phyloP scores from a whole-genome alignment of 768 basidiomycete genomes.

The Mycena albidolilacea region DNA sequence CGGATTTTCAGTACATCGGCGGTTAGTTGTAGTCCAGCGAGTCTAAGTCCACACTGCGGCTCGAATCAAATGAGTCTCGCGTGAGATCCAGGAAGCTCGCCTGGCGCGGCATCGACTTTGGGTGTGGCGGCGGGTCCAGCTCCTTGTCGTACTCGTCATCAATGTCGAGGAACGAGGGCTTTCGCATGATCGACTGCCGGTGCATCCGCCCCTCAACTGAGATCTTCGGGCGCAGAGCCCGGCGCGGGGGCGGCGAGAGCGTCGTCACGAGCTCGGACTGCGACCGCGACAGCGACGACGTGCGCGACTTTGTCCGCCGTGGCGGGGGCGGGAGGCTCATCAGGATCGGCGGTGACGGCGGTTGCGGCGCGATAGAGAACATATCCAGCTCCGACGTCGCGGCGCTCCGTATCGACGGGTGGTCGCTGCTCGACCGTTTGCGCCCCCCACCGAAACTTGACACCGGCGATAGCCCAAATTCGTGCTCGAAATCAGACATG shows the following conservation, averaged over 20 bases:
- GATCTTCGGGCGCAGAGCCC: conserved; percentile 49
- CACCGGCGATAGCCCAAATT: conserved; percentile 48
- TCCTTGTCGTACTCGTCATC: conserved; percentile 61
- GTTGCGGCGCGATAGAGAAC: conserved; percentile 33
- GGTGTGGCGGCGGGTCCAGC: conserved; percentile 39
- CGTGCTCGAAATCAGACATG: conserved; percentile 50
- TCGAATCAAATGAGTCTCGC: conserved; percentile 50
- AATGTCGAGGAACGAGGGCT: conserved; percentile 83
- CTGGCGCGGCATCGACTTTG: conserved; percentile 40
- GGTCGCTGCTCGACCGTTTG: conserved; percentile 37
- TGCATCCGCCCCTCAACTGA: conserved; percentile 58
- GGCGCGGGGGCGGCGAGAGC: conserved; percentile 44
- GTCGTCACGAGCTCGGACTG: conserved; percentile 34
- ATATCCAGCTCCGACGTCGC: conserved; percentile 31
- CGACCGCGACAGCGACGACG: conserved; percentile 42
- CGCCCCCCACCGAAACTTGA: conserved; percentile 43
- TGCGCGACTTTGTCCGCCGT: conserved; percentile 55
- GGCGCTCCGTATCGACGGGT: conserved; percentile 30
- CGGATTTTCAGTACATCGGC: conserved; percentile 20
- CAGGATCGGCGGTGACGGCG: conserved; percentile 47
- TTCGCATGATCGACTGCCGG: conserved; percentile 70
- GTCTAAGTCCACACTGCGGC: conserved; percentile 57
- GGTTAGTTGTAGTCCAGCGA: conserved; percentile 30
- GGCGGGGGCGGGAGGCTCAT: conserved; percentile 72
- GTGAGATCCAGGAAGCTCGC: conserved; percentile 63